Evolutionary conservation across 805 yeast species (phyloP).

Genomic region (Metschnikowia proteae): DNA sequence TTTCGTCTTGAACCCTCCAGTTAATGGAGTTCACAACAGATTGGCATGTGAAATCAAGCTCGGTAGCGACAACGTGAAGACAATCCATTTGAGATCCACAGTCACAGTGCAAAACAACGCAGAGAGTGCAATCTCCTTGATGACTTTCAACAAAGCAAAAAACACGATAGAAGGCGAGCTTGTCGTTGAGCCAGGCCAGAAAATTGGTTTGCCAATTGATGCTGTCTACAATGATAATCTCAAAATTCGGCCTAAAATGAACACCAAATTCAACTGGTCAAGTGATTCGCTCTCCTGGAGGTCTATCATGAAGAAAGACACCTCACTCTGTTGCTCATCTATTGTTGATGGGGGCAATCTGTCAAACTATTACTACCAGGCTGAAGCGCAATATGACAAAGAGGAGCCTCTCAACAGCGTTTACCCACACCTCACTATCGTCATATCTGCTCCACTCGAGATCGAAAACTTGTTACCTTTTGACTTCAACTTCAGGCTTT

Average conservation of each 20-base stretch:
- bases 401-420: conserved; percentile 69
- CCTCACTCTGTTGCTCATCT: conserved; percentile 59
- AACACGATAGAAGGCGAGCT: conserved; percentile 19
- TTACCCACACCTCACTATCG: conserved; percentile 80
- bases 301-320: conserved; percentile 45
- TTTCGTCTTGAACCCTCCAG: conserved; percentile 60
- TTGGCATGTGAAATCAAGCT: conserved; percentile 67
- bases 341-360: conserved; percentile 29
- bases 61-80: conserved; percentile 74
- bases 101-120: conserved; percentile 59
- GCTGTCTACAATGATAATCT: conserved; percentile 57
- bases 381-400: conserved; percentile 58
- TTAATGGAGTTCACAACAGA: conserved; percentile 64
- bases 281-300: conserved; percentile 62
- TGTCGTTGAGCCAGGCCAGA: conserved; percentile 50
- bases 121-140: conserved; percentile 55
- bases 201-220: conserved; percentile 71
- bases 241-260: conserved; percentile 58
- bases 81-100: conserved; percentile 74
- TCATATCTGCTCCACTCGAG: conserved; percentile 80
- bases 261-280: conserved; percentile 66
- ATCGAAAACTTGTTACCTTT: conserved; percentile 82
- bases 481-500: conserved; percentile 69
- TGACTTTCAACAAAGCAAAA: conserved; percentile 33
- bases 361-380: conserved; percentile 63